Conservation (phyloP, 345 rosid species). For the Eutrema japonicum region DNA sequence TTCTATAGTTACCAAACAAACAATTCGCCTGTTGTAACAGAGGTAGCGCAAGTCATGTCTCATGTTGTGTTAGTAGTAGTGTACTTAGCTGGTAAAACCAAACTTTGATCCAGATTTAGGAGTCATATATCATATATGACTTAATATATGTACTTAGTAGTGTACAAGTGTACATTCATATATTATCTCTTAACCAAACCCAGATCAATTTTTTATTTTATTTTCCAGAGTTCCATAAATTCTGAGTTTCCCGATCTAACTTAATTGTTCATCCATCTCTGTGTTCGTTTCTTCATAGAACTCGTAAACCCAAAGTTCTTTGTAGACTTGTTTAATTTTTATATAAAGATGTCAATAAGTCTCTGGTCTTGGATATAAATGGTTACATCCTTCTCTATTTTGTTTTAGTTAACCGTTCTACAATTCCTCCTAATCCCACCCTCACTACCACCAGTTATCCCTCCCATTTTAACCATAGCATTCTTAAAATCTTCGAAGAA, state of each 20-base stretch:
- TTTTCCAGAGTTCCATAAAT: not conserved
- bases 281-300: constrained; percentile 14
- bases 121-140: constrained; percentile 2
- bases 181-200: constrained; percentile 4
- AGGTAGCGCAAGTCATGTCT: constrained; percentile 28
- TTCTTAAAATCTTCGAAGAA: constrained; percentile 72
- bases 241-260: not conserved
- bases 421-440: constrained; percentile 62
- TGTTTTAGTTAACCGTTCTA: constrained; percentile 48
- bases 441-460: constrained; percentile 38
- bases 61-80: constrained; percentile 37
- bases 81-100: constrained; percentile 20
- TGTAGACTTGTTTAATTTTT: constrained; percentile 22
- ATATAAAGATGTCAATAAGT: constrained; percentile 23
- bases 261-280: constrained; percentile 6
- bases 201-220: not conserved
- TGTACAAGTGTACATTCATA: not conserved
- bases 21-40: constrained; percentile 36
- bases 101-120: constrained; percentile 26
- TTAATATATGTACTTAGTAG: no score
- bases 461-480: constrained; percentile 75
- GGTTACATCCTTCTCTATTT: no score
- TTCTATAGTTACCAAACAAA: constrained; percentile 12
- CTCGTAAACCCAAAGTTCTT: constrained; percentile 13
- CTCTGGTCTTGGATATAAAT: constrained; percentile 1